Conservation (phyloP, 1,284 basidiomycete genomes). For the Schizopora paradoxa region DNA sequence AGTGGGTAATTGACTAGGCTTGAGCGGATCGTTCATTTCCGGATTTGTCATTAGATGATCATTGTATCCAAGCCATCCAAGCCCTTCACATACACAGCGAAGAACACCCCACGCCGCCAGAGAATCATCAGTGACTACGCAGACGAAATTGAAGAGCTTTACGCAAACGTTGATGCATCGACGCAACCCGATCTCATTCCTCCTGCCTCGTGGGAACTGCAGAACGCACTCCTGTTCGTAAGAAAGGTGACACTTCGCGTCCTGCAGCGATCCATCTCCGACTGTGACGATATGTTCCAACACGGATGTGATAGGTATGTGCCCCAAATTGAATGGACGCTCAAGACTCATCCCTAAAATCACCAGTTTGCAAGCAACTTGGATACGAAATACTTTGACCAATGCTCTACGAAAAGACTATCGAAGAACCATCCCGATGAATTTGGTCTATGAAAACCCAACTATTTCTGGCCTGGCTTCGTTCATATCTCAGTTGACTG, state of each 20-base stretch:
- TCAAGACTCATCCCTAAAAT: no score
- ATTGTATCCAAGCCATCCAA: slow-evolving; percentile 4
- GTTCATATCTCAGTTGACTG: slow-evolving; percentile 20
- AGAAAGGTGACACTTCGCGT: slow-evolving; percentile 10
- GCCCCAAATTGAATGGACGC: no score
- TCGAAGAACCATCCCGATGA: slow-evolving; percentile 20
- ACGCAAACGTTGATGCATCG: slow-evolving; percentile 27
- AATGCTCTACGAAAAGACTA: neutral
- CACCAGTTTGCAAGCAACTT: neutral
- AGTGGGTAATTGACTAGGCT: neutral
- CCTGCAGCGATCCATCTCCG: slow-evolving; percentile 9
- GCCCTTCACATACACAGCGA: slow-evolving; percentile 28
- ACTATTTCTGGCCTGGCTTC: slow-evolving; percentile 26
- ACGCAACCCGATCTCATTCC: slow-evolving; percentile 24
- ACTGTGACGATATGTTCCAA: slow-evolving; percentile 21
- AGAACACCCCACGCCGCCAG: slow-evolving; percentile 29
- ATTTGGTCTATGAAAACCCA: slow-evolving; percentile 33
- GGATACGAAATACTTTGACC: neutral
- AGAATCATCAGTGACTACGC: slow-evolving; percentile 31
- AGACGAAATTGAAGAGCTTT: slow-evolving; percentile 31
- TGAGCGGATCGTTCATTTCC: neutral
- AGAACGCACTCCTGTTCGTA: slow-evolving; percentile 11
- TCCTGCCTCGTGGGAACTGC: slow-evolving; percentile 9
- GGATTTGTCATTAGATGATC: slow-evolving; percentile 8
- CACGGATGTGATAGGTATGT: slow-evolving; percentile 20